Percentiles rank a stretch among this genome's conserved stretches.
Evolutionary conservation across 495 filamentous ascomycete genomes (phyloP).

Genomic region (Clavariopsis aquatica): DNA sequence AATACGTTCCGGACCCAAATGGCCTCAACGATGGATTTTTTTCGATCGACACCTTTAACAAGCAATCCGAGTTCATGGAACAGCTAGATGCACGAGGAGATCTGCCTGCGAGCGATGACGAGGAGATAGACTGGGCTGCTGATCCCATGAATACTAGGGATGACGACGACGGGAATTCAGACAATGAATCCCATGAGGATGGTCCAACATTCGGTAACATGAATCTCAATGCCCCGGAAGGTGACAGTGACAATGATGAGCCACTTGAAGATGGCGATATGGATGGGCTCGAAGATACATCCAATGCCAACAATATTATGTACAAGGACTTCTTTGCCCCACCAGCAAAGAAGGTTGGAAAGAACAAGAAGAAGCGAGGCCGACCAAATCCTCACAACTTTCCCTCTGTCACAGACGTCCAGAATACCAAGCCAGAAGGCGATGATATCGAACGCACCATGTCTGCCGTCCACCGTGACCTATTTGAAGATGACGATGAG

Average conservation of each 20-base stretch:
- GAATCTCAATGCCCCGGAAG: conserved; percentile 59
- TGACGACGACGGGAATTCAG: conserved; percentile 48
- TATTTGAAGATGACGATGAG: conserved; percentile 75
- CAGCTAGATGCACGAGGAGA: conserved; percentile 73
- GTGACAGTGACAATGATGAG: conserved; percentile 55
- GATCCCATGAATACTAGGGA: conserved; percentile 56
- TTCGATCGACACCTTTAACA: conserved; percentile 97
- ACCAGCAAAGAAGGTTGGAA: conserved; percentile 68
- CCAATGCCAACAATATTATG: conserved; percentile 82
- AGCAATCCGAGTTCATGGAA: conserved; percentile 82
- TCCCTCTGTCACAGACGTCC: conserved; percentile 26
- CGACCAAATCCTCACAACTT: conserved; percentile 49
- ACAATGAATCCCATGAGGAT: conserved; percentile 54
- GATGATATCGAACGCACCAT: conserved; percentile 79
- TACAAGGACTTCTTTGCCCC: conserved; percentile 92
- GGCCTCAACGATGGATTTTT: conserved; percentile 95
- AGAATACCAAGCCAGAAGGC: conserved; percentile 39
- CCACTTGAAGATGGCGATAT: conserved; percentile 55
- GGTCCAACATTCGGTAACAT: conserved; percentile 77
- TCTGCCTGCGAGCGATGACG: conserved; percentile 70
- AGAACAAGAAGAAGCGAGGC: conserved; percentile 48
- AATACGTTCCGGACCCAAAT: conserved; percentile 56
- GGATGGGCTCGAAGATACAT: conserved; percentile 51
- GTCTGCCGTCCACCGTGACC: conserved; percentile 81
- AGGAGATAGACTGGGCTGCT: conserved; percentile 80